phyloP scores from a whole-genome alignment of 805 yeast genomes.

The Suhomyces pyralidae region DNA sequence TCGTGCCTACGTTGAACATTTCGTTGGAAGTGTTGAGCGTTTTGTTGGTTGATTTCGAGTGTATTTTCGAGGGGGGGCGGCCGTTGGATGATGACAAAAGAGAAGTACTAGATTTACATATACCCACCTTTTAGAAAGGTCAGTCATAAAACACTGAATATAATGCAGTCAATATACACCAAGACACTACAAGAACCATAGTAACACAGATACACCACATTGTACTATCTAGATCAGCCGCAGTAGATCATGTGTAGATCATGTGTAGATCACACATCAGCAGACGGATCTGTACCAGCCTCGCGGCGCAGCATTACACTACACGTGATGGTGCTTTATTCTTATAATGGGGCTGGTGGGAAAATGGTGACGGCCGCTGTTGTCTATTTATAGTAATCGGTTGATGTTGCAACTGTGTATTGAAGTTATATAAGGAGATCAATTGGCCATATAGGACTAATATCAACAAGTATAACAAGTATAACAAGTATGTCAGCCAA shows the following conservation, averaged over 20 bases:
- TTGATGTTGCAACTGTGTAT: neutral
- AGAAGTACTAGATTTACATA: slow-evolving; percentile 50
- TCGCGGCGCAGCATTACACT: neutral
- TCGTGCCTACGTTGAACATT: slow-evolving; percentile 74
- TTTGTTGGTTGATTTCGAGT: slow-evolving; percentile 58
- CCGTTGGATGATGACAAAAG: slow-evolving; percentile 42
- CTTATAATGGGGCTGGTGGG: neutral
- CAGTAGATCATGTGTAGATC: neutral
- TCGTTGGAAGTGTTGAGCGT: slow-evolving; percentile 59
- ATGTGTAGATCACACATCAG: too few species aligned
- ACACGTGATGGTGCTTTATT: neutral
- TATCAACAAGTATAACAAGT: too few species aligned
- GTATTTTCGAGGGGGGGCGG: slow-evolving; percentile 54
- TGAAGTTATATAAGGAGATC: neutral
- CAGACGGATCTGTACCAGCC: neutral
- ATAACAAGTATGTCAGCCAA: slow-evolving; percentile 22
- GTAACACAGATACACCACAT: too few species aligned
- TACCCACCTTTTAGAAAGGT: slow-evolving; percentile 51
- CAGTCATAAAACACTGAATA: too few species aligned
- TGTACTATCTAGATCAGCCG: too few species aligned
- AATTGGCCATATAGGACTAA: neutral
- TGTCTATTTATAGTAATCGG: neutral
- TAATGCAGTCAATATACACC: neutral
- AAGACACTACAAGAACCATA: too few species aligned
- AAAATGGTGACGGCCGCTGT: neutral